These are phyloP conservation scores for Thalassia testudinum DNA, from an alignment of 116 monocot genomes.

Conservation along the genomic window DNA sequence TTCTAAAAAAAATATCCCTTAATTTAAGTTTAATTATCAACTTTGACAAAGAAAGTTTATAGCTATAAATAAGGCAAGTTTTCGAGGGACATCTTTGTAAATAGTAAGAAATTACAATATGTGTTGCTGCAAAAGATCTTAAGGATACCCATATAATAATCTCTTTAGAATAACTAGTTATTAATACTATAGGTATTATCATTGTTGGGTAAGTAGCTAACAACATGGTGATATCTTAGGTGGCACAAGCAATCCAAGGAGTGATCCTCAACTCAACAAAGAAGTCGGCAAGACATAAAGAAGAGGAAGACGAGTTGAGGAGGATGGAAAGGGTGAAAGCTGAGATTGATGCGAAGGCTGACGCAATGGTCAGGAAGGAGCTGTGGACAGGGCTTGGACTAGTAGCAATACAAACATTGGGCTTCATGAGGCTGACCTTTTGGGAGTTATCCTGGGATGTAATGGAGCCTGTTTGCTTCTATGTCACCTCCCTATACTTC, in stretches of 20 bases:
- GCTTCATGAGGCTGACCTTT: slow-evolving; percentile 28
- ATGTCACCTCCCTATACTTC: slow-evolving; percentile 10
- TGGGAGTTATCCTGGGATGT: slow-evolving; percentile 9
- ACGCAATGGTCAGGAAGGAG: slow-evolving; percentile 22
- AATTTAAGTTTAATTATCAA: no score
- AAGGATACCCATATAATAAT: no score
- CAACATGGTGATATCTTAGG: neutral
- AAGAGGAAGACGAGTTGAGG: slow-evolving; percentile 15
- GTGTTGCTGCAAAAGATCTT: no score
- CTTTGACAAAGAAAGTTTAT: no score
- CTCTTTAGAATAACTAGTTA: no score
- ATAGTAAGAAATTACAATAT: no score
- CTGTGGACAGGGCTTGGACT: slow-evolving; percentile 40
- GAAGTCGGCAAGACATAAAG: neutral
- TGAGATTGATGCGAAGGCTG: slow-evolving; percentile 31
- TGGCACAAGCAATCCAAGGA: slow-evolving; percentile 31
- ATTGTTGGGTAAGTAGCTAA: no score
- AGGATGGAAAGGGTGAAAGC: slow-evolving; percentile 31
- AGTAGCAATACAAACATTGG: slow-evolving; percentile 29
- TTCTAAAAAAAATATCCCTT: no score
- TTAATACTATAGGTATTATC: no score
- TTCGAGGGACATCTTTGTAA: no score
- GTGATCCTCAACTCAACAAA: slow-evolving; percentile 6
- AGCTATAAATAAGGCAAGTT: no score
- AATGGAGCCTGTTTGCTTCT: slow-evolving; percentile 10